These are phyloP conservation scores for Periglandula ipomoeae DNA, from an alignment of 2,329 filamentous ascomycete species.

Conservation along the genomic window DNA sequence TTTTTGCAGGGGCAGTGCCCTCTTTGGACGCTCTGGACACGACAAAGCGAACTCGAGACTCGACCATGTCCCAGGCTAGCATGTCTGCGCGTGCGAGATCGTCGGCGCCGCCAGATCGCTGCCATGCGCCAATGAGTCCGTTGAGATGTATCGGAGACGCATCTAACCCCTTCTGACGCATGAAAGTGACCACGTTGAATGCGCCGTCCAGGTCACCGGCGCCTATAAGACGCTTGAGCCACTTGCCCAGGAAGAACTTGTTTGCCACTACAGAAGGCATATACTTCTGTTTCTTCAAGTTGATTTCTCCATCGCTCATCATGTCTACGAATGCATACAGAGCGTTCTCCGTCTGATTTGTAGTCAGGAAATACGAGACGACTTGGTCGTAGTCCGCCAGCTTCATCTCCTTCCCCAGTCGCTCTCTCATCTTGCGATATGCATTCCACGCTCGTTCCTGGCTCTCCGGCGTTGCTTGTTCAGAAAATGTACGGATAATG, in stretches of 20 bases:
- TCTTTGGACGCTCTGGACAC: slow-evolving; percentile 27
- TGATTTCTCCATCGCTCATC: slow-evolving; percentile 58
- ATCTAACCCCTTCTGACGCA: slow-evolving; percentile 59
- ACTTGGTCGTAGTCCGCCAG: slow-evolving; percentile 71
- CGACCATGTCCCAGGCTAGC: slow-evolving; percentile 70
- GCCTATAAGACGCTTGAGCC: slow-evolving; percentile 76
- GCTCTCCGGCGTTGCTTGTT: slow-evolving; percentile 34
- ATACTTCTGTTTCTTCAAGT: slow-evolving; percentile 32
- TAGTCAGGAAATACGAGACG: slow-evolving; percentile 59
- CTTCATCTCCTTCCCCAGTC: slow-evolving; percentile 50
- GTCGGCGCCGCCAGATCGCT: slow-evolving; percentile 50
- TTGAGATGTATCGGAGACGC: slow-evolving; percentile 72
- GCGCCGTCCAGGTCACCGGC: slow-evolving; percentile 63
- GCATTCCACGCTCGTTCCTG: slow-evolving; percentile 54
- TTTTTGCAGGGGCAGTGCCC: slow-evolving; percentile 1
- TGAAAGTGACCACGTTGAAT: slow-evolving; percentile 62
- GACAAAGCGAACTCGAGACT: slow-evolving; percentile 56
- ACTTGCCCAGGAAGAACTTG: slow-evolving; percentile 78
- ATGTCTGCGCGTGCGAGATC: slow-evolving; percentile 54
- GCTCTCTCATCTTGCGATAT: slow-evolving; percentile 55
- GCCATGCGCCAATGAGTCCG: slow-evolving; percentile 69
- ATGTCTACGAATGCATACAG: slow-evolving; percentile 79
- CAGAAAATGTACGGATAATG: slow-evolving; percentile 60
- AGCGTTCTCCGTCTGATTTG: slow-evolving; percentile 55
- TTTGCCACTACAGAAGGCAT: slow-evolving; percentile 50